Percentiles rank a stretch among this genome's conserved stretches.
Conservation (phyloP, 768 basidiomycete species). For the Lactifluus piperatus region DNA sequence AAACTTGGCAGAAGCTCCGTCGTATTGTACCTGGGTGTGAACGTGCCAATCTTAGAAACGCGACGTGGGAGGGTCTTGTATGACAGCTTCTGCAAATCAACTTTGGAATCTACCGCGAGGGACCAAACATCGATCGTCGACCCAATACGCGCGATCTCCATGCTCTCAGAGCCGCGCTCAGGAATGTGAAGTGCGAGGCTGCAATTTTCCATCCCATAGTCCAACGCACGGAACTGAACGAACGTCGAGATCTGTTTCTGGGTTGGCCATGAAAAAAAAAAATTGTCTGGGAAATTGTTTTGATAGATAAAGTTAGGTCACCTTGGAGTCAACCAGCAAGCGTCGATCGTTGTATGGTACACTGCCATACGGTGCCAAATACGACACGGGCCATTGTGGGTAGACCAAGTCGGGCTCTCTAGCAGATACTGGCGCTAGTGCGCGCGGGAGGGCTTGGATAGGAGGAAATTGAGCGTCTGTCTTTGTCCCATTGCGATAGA, state of each 20-base stretch:
- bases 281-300: background rate
- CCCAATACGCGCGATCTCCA: background rate
- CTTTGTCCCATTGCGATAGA: constrained; percentile 10
- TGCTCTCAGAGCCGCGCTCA: background rate
- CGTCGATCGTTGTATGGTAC: constrained; percentile 5
- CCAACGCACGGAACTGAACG: constrained; percentile 4
- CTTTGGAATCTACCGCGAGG: background rate
- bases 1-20: background rate
- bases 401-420: constrained; percentile 3
- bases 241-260: constrained; percentile 2
- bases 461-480: background rate
- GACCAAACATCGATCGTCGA: background rate
- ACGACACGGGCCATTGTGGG: constrained; percentile 9
- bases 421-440: background rate
- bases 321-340: constrained; percentile 1
- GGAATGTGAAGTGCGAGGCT: background rate
- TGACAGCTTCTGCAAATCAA: background rate
- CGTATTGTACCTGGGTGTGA: background rate
- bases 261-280: background rate
- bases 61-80: background rate
- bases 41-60: background rate
- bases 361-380: background rate
- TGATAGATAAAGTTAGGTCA: background rate
- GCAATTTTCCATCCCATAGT: constrained; percentile 2
- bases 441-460: background rate